Evolutionary conservation across 1,284 basidiomycete species (phyloP), one percentile per base, ranked within the genome.

Genomic region (Wallemia hederae): DNA sequence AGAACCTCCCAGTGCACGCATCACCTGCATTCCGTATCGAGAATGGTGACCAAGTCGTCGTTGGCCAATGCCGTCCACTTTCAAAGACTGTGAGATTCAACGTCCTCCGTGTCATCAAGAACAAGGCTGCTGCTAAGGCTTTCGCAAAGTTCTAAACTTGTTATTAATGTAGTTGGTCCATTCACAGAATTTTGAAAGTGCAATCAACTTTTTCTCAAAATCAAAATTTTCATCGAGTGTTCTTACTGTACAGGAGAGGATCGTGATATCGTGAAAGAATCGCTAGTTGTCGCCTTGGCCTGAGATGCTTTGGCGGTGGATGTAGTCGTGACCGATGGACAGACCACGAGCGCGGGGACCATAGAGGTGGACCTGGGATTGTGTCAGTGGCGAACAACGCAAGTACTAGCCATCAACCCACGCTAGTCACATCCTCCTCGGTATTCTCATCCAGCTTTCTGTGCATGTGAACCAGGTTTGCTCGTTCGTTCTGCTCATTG

Each of bases 21-120:
- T 97, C 91, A 60, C 94, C 94, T 62, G 90, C 91, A 63, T 98
- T 99, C 88, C 94, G 94, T 78, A 84, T 85, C 63, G 87, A 91
- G 70, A 39, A 80, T 59, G 92, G 92, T 62, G 94, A 99, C 73
- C 76, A 77, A 65, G 92, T 98, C 67, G 97, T 91, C 68, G 90
- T 97, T 67, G 92, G 91, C 62, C 94, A 99, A 81, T 98, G 94
- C 79, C 85, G 94, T 71, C 94, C 94, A 68, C 76, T 99, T 70
- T 98, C 92, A 66, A 99, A 99, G 78, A 97, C 92, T 60, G 91
- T 98, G 67, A 86, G 92, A 62, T 97, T 96, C 83, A 96, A 96
- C 75, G 89, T 96, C 63, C 74, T 96, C 70, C 83, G 87, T 71
- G 89, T 94, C 72, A 71, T 80, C 66, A 68, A 67, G 67, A 68